These are phyloP conservation scores for Diaporthe sp. DNA, from an alignment of 2,329 filamentous ascomycete species.

Conservation along the genomic window DNA sequence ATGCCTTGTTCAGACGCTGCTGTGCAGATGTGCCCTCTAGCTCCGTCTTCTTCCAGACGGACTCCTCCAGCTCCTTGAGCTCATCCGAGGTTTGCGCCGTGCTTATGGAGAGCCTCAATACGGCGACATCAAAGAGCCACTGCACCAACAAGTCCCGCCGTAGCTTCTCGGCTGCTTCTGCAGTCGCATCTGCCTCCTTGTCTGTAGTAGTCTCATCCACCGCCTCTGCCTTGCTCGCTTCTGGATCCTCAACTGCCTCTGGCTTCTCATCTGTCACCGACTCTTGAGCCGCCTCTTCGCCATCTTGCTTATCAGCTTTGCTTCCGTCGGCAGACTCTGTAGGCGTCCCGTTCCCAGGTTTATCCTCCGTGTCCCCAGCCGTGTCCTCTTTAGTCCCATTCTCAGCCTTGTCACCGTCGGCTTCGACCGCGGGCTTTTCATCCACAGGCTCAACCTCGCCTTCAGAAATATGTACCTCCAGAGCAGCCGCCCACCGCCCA, in stretches of 20 bases:
- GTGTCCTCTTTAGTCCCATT: slow-evolving; percentile 37
- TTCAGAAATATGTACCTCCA: slow-evolving; percentile 51
- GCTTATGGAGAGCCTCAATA: slow-evolving; percentile 57
- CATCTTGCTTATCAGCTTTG: slow-evolving; percentile 39
- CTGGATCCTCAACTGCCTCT: slow-evolving; percentile 34
- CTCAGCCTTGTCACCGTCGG: slow-evolving; percentile 13
- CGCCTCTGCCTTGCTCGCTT: slow-evolving; percentile 34
- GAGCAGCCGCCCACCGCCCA: slow-evolving; percentile 60
- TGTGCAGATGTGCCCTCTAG: slow-evolving; percentile 64
- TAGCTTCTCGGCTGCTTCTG: slow-evolving; percentile 44
- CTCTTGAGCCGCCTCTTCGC: slow-evolving; percentile 33
- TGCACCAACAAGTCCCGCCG: slow-evolving; percentile 67
- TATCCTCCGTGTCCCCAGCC: slow-evolving; percentile 34
- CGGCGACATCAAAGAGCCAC: slow-evolving; percentile 72
- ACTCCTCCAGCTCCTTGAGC: slow-evolving; percentile 62
- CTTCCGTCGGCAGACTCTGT: slow-evolving; percentile 35
- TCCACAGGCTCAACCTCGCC: slow-evolving; percentile 43
- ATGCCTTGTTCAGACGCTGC: slow-evolving; percentile 71
- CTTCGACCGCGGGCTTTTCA: slow-evolving; percentile 20
- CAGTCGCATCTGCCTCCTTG: slow-evolving; percentile 36
- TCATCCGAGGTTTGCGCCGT: slow-evolving; percentile 41
- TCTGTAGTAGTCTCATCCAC: slow-evolving; percentile 33
- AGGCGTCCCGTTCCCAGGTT: slow-evolving; percentile 42
- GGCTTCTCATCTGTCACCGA: slow-evolving; percentile 44
- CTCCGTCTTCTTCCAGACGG: slow-evolving; percentile 60